Base-by-base conservation (phyloP, 1,284 basidiomycete genomes). In the Austroboletus niveus region DNA sequence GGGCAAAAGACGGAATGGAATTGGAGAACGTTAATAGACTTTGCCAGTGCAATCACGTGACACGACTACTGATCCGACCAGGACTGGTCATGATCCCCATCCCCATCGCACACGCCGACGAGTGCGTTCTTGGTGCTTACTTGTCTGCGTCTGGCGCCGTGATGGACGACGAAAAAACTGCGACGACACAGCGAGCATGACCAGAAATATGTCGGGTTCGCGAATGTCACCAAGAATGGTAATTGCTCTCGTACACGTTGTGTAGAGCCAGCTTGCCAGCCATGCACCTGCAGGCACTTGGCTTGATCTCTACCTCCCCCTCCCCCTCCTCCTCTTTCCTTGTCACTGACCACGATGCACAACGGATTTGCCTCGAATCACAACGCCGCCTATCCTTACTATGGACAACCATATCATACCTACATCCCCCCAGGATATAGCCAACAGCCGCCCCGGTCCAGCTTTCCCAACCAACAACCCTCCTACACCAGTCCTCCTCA, bases 391-490 rank as follows among this genome's bases (percentile, higher is more conserved):
- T 68, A 69, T 48, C 69, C 65, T 12, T 68, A 69, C 68, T 70
- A 68, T 27, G 65, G 65, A 14, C 68, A 71, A 22, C 69, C 65
- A n/a, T 68, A 71, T 27, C 65, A 68, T 8, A 64, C 69, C 5
- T 67, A 70, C 50, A 45, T 71, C 2, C 65, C 65, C n/a, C 69
- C 66, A 1, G 65, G 61, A 1, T 68, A 68, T 43, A 30, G 51
- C 4, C 60, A 66, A 15, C 57, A 54, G 8, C 39, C 51, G 12
- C 40, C 51, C 0, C 62, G 52, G 31, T 1, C 60, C 39, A 32
- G 49, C 41, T 56, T 52, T 32, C 31, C 57, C 24, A 29, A 42
- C 32, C 24, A 45, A 24, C 59, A 59, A 45, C 42, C 51, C 8
- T 14, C 57, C n/a, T 62, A 55, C 53, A 38, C 29, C 38, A 64